Percentiles rank a stretch among this genome's conserved stretches.
phyloP scores from a whole-genome alignment of 306 rosid species.

The Mimosa pudica region DNA sequence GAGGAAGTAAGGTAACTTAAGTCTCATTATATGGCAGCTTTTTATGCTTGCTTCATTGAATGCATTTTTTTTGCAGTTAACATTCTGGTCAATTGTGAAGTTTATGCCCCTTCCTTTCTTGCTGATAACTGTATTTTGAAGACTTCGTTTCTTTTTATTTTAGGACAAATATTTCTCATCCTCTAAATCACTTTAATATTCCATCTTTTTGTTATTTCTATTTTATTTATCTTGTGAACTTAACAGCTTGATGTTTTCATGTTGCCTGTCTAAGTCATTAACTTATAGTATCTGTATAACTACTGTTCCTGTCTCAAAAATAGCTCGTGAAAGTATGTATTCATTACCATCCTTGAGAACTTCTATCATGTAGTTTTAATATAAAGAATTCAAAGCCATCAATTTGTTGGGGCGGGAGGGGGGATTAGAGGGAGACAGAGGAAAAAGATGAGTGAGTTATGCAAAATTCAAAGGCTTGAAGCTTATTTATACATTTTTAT shows the following conservation, averaged over 20 bases:
- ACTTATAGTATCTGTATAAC: not conserved
- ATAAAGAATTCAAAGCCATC: not conserved
- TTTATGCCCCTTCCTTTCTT: not conserved
- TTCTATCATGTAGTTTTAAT: not conserved
- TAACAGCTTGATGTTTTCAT: not conserved
- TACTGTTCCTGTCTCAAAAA: not conserved
- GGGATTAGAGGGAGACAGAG: not conserved
- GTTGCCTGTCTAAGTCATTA: not conserved
- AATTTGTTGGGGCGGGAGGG: too few relatives aligned
- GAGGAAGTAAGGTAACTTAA: conserved; percentile 85
- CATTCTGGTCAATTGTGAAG: not conserved
- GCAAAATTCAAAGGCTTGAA: not conserved
- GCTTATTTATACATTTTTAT: not conserved
- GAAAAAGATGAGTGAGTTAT: not conserved
- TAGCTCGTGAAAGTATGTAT: not conserved
- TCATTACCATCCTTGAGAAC: not conserved
- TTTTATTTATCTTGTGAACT: not conserved
- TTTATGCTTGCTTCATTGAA: not conserved
- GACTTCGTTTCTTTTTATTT: conserved; percentile 1
- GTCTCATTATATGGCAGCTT: conserved; percentile 20
- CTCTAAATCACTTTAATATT: not conserved
- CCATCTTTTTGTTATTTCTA: not conserved
- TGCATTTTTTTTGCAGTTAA: conserved; percentile 2
- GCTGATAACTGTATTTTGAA: not conserved
- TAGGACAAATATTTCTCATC: not conserved